Conservation (phyloP, 495 filamentous ascomycete species). For the Daldinia decipiens region DNA sequence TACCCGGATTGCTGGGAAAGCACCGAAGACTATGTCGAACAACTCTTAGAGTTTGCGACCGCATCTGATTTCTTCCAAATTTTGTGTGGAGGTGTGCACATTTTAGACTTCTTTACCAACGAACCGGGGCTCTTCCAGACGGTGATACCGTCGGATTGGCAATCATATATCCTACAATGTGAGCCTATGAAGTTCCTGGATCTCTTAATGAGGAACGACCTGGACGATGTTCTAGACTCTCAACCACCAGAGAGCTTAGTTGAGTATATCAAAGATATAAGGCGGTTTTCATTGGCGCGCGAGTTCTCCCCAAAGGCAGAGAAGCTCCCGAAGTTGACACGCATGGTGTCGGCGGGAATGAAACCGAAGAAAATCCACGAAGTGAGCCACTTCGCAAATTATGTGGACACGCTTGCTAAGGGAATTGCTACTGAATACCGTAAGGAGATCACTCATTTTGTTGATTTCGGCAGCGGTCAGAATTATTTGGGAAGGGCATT, state of each 20-base stretch:
- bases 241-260: conserved; percentile 73
- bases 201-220: conserved; percentile 78
- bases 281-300: conserved; percentile 73
- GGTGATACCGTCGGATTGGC: conserved; percentile 82
- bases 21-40: conserved; percentile 77
- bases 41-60: conserved; percentile 78
- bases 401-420: conserved; percentile 65
- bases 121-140: conserved; percentile 78
- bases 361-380: conserved; percentile 96
- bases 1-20: conserved; percentile 57
- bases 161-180: conserved; percentile 73
- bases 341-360: conserved; percentile 87
- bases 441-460: conserved; percentile 80
- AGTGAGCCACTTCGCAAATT: conserved; percentile 71
- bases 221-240: conserved; percentile 58
- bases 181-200: conserved; percentile 80
- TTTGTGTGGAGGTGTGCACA: conserved; percentile 92
- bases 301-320: conserved; percentile 59
- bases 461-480: conserved; percentile 96
- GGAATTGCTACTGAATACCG: conserved; percentile 54
- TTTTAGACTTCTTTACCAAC: conserved; percentile 94
- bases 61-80: conserved; percentile 82
- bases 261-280: conserved; percentile 78
- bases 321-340: conserved; percentile 65
- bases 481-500: conserved; percentile 93